Evolutionary conservation across 192 early-diverging fungal species (phyloP).

Genomic region (Linderina pennispora): DNA sequence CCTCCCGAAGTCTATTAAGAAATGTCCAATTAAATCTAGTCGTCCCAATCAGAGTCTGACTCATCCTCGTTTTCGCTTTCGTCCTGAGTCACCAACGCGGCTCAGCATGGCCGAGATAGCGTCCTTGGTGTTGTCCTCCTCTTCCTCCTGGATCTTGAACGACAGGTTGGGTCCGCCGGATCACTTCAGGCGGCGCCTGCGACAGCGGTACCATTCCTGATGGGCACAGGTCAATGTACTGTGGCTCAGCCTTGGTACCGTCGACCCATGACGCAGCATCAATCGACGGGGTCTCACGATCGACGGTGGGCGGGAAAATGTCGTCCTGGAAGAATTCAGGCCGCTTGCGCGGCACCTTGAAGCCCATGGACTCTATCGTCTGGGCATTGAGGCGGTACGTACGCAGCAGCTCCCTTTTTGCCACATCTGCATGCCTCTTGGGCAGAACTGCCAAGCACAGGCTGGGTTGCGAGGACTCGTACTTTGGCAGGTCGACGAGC

Average conservation of each 20-base stretch:
- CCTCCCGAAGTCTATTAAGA: no score
- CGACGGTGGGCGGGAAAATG: slow-evolving; percentile 63
- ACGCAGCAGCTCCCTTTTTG: slow-evolving; percentile 61
- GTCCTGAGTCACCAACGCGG: slow-evolving; percentile 20
- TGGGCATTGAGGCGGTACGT: slow-evolving; percentile 62
- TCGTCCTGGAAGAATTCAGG: slow-evolving; percentile 92
- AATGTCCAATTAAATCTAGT: background rate
- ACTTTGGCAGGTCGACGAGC: slow-evolving; percentile 51
- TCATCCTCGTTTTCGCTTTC: slow-evolving; percentile 3
- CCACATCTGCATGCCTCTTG: slow-evolving; percentile 60
- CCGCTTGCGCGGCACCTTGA: slow-evolving; percentile 71
- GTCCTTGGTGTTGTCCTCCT: slow-evolving; percentile 21
- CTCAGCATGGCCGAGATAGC: slow-evolving; percentile 28
- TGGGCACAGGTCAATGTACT: slow-evolving; percentile 33
- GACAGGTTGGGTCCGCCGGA: slow-evolving; percentile 5
- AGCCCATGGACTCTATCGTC: slow-evolving; percentile 65
- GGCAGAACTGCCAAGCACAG: slow-evolving; percentile 69
- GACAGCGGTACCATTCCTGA: slow-evolving; percentile 46
- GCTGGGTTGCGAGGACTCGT: slow-evolving; percentile 54
- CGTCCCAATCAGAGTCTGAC: slow-evolving; percentile 23
- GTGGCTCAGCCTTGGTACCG: slow-evolving; percentile 10
- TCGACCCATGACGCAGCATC: slow-evolving; percentile 54
- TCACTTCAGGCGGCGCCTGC: slow-evolving; percentile 32
- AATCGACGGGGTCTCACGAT: slow-evolving; percentile 47
- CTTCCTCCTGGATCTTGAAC: slow-evolving; percentile 4